Base-by-base conservation (phyloP, 1,139 yeast species). In the Taphrina pruni region DNA sequence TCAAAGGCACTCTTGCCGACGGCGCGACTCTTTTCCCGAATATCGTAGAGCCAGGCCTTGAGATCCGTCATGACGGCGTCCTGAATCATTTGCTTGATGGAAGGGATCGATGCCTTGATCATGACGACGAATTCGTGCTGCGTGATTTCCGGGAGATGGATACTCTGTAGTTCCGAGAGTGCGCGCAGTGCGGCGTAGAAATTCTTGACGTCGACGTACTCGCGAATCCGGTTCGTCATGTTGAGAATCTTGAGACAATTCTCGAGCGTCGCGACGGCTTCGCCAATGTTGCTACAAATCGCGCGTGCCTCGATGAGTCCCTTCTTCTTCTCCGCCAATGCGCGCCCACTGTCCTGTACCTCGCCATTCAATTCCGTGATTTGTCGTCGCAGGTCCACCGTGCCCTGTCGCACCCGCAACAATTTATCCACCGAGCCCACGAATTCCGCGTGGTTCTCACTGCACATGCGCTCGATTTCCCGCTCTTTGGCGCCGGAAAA, bases 171-270 rank as follows among this genome's bases (percentile, higher is more conserved):
- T 75, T 88, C 95, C 72, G 91, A 94, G 70, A 92, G 81, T 73
- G 90, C 85, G 69, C 72, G 62, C 74, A 94, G 84, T 0, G 98
- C 97, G 72, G 89, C 89, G 78, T 91, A 94, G 75, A 90, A 90
- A 73, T 88, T 88, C 74, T 87, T 86, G 72, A 85, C 86, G 72
- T 86, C 85, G 72, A 92, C 88, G 76, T 92, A 81, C 65, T 90
- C 95, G 76, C 91, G 92, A 68, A 92, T 90, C 75, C 88, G 89
- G 77, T 92, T 93, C 36, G 97, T 89, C 74, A 89, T 84, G 76
- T 93, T 97, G 71, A 94, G 82, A 11, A 93, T 94, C 73, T 89
- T 93, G 45, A 93, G 82, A 75, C 97, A 89, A 70, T 88, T 77
- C 21, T 76, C 73, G 7, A 81, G 78, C 0, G 82, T 79, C 39